Evolutionary conservation across 495 filamentous ascomycete genomes (phyloP).

Genomic region (Penicillium soppii): DNA sequence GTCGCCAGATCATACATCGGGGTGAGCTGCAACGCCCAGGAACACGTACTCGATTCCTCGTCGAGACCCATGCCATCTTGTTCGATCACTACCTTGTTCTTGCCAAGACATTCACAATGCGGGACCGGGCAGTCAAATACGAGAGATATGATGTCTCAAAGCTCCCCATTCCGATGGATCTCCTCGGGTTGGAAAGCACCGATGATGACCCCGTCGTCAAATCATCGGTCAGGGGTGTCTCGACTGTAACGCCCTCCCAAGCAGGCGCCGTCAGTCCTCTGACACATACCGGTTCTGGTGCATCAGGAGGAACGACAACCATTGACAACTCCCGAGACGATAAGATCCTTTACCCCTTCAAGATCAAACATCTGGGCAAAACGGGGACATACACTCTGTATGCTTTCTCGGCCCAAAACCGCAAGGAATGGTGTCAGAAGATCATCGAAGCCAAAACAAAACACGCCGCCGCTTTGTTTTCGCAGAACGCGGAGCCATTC

Average conservation of each 20-base stretch:
- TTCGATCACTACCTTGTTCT: conserved; percentile 97
- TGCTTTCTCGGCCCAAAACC: conserved; percentile 66
- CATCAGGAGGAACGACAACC: conserved; percentile 51
- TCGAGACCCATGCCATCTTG: conserved; percentile 88
- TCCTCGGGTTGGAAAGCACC: conserved; percentile 85
- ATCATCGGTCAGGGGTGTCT: conserved; percentile 73
- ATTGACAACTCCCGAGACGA: conserved; percentile 63
- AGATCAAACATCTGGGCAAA: conserved; percentile 93
- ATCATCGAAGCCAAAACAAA: conserved; percentile 92
- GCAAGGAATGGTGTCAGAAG: conserved; percentile 88
- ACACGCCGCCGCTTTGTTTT: conserved; percentile 82
- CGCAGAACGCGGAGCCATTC: conserved; percentile 97
- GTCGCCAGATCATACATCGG: conserved; percentile 81
- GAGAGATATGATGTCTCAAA: conserved; percentile 96
- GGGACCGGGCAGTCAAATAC: conserved; percentile 69
- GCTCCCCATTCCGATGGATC: conserved; percentile 94
- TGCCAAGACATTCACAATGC: conserved; percentile 71
- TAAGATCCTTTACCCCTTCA: conserved; percentile 89
- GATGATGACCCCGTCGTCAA: conserved; percentile 89
- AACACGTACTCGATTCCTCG: conserved; percentile 78
- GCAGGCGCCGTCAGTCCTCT: conserved; percentile 49
- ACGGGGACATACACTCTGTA: conserved; percentile 82
- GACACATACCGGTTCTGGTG: conserved; percentile 62
- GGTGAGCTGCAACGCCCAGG: conserved; percentile 89
- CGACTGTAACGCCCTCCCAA: conserved; percentile 52